Conservation (phyloP, 2,329 filamentous ascomycete genomes). For the Alternaria longipes region DNA sequence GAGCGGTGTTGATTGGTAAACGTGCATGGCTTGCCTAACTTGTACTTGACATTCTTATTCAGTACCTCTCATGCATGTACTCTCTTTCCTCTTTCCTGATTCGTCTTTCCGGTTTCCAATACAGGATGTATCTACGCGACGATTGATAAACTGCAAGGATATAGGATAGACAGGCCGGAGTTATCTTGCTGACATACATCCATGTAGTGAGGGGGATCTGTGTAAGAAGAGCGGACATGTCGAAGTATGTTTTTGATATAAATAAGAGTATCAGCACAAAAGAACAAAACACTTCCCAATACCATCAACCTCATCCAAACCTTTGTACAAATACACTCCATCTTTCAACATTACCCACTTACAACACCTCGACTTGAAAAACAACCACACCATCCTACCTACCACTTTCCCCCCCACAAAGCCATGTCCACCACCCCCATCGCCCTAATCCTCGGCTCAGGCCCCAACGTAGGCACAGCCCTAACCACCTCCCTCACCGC, state of each 20-base stretch:
- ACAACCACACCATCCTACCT: no score
- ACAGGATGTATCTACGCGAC: background rate
- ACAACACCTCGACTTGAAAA: no score
- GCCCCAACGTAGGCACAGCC: slow-evolving; percentile 33
- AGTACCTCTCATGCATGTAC: background rate
- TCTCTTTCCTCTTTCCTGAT: background rate
- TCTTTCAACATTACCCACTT: background rate
- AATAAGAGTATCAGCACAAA: background rate
- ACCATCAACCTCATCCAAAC: background rate
- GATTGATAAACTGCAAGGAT: background rate
- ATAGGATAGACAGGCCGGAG: background rate
- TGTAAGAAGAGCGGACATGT: no score
- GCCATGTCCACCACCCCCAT: slow-evolving; percentile 29
- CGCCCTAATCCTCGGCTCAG: slow-evolving; percentile 39
- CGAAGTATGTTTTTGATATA: no score
- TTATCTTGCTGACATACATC: background rate
- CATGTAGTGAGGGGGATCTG: background rate
- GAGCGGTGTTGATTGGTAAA: background rate
- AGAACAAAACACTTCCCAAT: background rate
- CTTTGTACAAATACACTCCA: background rate
- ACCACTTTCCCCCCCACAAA: no score
- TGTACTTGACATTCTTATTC: background rate
- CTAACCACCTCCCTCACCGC: slow-evolving; percentile 26
- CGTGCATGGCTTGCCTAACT: background rate
- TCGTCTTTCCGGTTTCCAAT: background rate